phyloP scores from a whole-genome alignment of 495 filamentous ascomycete genomes.

The Penicillium samsonianum region DNA sequence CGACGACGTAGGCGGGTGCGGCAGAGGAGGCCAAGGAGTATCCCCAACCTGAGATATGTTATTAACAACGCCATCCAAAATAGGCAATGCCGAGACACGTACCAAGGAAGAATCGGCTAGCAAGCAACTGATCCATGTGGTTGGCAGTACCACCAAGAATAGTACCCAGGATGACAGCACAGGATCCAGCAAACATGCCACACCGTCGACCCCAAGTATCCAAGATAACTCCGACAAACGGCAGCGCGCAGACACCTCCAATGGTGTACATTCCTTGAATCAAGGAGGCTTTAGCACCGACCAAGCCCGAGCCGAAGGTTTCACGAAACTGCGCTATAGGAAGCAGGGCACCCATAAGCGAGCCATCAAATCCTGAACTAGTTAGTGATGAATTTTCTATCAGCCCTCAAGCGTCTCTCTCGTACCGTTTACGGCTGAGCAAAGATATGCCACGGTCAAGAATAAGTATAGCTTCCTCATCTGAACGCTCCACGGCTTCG shows the following conservation, averaged over 20 bases:
- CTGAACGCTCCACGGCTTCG: slow-evolving; percentile 16
- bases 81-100: not conserved
- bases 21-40: slow-evolving; percentile 65
- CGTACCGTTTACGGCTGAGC: slow-evolving; percentile 11
- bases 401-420: too few relatives aligned
- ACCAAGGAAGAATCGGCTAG: slow-evolving; percentile 67
- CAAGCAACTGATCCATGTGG: slow-evolving; percentile 58
- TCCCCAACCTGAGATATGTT: slow-evolving; percentile 55
- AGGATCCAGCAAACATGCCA: slow-evolving; percentile 62
- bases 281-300: slow-evolving; percentile 46
- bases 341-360: slow-evolving; percentile 19
- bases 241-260: slow-evolving; percentile 53
- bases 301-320: slow-evolving; percentile 10
- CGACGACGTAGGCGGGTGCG: slow-evolving; percentile 69
- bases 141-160: slow-evolving; percentile 50
- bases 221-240: slow-evolving; percentile 52
- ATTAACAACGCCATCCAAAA: slow-evolving; percentile 5
- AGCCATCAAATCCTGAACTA: slow-evolving; percentile 15
- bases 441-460: slow-evolving; percentile 16
- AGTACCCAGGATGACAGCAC: slow-evolving; percentile 60
- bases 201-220: slow-evolving; percentile 59
- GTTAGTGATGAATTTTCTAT: not conserved
- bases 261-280: slow-evolving; percentile 62
- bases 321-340: slow-evolving; percentile 14
- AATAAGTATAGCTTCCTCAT: slow-evolving; percentile 16